A percentile compares a stretch with the other conserved stretches of the same genome.
Conservation (phyloP, 768 basidiomycete genomes). For the Boletus sp. region DNA sequence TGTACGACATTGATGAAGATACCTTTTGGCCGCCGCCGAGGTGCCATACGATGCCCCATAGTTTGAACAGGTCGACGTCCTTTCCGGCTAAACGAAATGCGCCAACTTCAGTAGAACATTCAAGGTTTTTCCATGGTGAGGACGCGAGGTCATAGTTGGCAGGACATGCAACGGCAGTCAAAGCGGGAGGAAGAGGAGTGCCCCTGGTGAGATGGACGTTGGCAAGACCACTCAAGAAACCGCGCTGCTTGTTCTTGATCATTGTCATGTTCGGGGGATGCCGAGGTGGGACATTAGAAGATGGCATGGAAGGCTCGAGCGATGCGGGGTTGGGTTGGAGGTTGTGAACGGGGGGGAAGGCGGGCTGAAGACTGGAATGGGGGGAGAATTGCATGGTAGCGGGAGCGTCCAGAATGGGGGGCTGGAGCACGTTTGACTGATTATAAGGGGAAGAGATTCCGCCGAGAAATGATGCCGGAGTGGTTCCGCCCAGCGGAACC, state of each 20-base stretch:
- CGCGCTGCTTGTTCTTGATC: conserved; percentile 53
- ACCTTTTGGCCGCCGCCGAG: conserved; percentile 63
- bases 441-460: conserved; percentile 43
- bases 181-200: conserved; percentile 68
- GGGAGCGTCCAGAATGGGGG: conserved; percentile 40
- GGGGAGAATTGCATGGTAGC: conserved; percentile 40
- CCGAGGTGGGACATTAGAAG: conserved; percentile 37
- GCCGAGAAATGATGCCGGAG: conserved; percentile 66
- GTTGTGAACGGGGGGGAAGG: conserved; percentile 39
- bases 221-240: conserved; percentile 60
- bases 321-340: conserved; percentile 34
- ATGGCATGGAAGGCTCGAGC: conserved; percentile 44
- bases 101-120: conserved; percentile 59
- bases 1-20: conserved; percentile 26
- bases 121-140: conserved; percentile 65
- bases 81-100: conserved; percentile 66
- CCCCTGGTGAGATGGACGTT: conserved; percentile 53
- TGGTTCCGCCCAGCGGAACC: conserved; percentile 49
- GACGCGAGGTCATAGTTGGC: conserved; percentile 58
- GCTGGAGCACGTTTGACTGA: conserved; percentile 32
- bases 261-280: conserved; percentile 33
- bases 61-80: conserved; percentile 72
- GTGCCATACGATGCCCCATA: conserved; percentile 62
- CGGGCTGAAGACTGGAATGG: conserved; percentile 46
- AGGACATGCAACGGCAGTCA: conserved; percentile 59